A percentile compares a stretch with the other conserved stretches of the same genome.
Conservation (phyloP, 2,329 filamentous ascomycete species). For the Ascochyta pisi region DNA sequence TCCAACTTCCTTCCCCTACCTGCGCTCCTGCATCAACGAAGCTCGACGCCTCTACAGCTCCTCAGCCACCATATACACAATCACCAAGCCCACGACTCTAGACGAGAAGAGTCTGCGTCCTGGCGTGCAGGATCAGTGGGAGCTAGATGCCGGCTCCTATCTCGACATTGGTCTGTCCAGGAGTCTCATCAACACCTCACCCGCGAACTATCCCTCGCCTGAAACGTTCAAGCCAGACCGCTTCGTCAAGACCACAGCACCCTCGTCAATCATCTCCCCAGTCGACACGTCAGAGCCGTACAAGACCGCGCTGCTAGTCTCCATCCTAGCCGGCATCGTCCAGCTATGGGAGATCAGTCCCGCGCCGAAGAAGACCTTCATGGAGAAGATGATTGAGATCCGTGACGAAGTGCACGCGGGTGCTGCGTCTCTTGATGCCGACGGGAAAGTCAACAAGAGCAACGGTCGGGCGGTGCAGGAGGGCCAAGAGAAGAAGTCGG, state of each 20-base stretch:
- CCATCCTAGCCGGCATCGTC: slow-evolving; percentile 41
- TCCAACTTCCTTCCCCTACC: slow-evolving; percentile 29
- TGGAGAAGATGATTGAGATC: slow-evolving; percentile 43
- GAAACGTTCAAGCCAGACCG: slow-evolving; percentile 36
- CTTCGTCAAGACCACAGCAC: slow-evolving; percentile 25
- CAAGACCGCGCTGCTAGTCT: slow-evolving; percentile 34
- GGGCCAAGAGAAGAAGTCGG: slow-evolving; percentile 26
- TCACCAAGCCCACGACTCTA: slow-evolving; percentile 31
- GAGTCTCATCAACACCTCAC: slow-evolving; percentile 40
- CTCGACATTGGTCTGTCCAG: slow-evolving; percentile 42
- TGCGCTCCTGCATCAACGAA: slow-evolving; percentile 43
- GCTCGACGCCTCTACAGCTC: slow-evolving; percentile 39
- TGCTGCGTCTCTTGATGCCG: slow-evolving; percentile 28
- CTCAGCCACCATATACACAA: slow-evolving; percentile 28
- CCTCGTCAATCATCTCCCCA: slow-evolving; percentile 25
- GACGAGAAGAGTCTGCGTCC: slow-evolving; percentile 28
- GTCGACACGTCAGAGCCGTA: slow-evolving; percentile 25
- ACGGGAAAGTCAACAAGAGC: slow-evolving; percentile 9
- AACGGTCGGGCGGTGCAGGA: slow-evolving; percentile 11
- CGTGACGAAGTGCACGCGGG: slow-evolving; percentile 39
- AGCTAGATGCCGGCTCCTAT: slow-evolving; percentile 34
- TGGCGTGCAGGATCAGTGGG: slow-evolving; percentile 33
- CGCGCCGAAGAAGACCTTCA: slow-evolving; percentile 42
- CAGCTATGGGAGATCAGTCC: slow-evolving; percentile 47
- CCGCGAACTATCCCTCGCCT: slow-evolving; percentile 30